These are phyloP conservation scores for Trichoderma sp. DNA, from an alignment of 2,329 filamentous ascomycete species.

Conservation along the genomic window DNA sequence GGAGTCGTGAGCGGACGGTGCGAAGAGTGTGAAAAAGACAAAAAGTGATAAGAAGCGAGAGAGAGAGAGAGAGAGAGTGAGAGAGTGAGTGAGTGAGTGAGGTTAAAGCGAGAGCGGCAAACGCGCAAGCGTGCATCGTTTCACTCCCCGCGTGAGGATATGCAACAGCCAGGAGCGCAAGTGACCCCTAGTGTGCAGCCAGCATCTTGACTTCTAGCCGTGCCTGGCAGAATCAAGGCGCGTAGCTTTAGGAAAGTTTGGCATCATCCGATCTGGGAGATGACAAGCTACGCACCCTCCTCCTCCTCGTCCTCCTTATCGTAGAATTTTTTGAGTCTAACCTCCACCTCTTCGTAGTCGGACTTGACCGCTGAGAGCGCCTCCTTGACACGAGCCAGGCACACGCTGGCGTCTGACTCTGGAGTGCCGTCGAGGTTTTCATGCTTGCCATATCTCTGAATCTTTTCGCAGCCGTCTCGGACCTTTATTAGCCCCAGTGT, in stretches of 20 bases:
- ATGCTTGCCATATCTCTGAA: slow-evolving; percentile 83
- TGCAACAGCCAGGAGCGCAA: not conserved
- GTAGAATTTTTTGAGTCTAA: slow-evolving; percentile 66
- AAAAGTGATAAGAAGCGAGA: not conserved
- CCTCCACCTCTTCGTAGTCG: slow-evolving; percentile 73
- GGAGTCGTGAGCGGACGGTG: not conserved
- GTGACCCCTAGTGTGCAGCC: not conserved
- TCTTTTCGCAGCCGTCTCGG: slow-evolving; percentile 91
- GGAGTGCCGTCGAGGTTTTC: slow-evolving; percentile 73
- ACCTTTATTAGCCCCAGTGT: slow-evolving; percentile 89
- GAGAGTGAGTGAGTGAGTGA: not conserved
- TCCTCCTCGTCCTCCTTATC: slow-evolving; percentile 25
- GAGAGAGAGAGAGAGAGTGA: not conserved
- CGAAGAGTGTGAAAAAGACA: not conserved
- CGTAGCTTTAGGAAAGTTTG: not conserved
- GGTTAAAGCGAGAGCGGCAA: not conserved
- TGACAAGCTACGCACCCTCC: not conserved
- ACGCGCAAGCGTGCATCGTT: not conserved
- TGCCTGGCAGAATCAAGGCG: not conserved
- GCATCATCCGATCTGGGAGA: not conserved
- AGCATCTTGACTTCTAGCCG: not conserved
- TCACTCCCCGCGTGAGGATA: not conserved
- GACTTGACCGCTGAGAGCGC: slow-evolving; percentile 69
- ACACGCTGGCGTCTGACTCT: slow-evolving; percentile 64
- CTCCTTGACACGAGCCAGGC: slow-evolving; percentile 65